Base-by-base conservation (phyloP, 805 yeast species). In the Pichia paraexigua region DNA sequence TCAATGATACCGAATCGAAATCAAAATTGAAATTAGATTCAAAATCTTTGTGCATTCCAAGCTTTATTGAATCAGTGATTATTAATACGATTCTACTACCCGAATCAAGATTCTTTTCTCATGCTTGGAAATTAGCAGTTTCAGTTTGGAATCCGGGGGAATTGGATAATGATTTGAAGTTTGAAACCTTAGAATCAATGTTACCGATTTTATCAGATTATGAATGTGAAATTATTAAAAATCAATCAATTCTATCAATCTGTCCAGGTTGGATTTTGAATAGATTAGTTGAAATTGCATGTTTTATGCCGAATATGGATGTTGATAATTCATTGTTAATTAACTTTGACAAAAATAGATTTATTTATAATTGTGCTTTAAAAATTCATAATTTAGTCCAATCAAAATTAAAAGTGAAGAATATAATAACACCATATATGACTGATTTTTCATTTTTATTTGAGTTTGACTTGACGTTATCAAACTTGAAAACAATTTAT, bases 231-330 rank as follows among this genome's bases (percentile, higher is more conserved):
- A 15, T 25, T 4, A 42, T 58, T 25, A 35, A 45, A 10, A 5
- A 41, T 2, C 30, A 35, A 10, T 55, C 74, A 49, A 75, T 82
- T 17, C 69, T 87, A 47, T 79, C 89, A 7, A 94, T 96, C 2
- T 91, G 97, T 61, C 79, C 89, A 53, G 97, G 97, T 12, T 92
- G 98, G 98, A 73, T 89, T 47, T 72, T 85, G 24, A 92, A 86
- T 59, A 80, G 95, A 54, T 69, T 92, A 56, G 63, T 90, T 50
- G 96, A 87, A 61, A 79, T 83, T 53, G 80, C 84, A 1, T 82
- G 85, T 56, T 83, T 78, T 61, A 82, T 89, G 48, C 95, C 97
- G 20, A 87, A 85, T 60, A 86, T 82, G 80, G 78, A 84, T 48
- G 75, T 80, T 41, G 82, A 77, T 53, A 79, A 83, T 60, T 75